A percentile compares a stretch with the other conserved stretches of the same genome.
These are phyloP conservation scores for Wickerhamiella australiensis DNA, from an alignment of 805 yeast species.

Conservation along the genomic window DNA sequence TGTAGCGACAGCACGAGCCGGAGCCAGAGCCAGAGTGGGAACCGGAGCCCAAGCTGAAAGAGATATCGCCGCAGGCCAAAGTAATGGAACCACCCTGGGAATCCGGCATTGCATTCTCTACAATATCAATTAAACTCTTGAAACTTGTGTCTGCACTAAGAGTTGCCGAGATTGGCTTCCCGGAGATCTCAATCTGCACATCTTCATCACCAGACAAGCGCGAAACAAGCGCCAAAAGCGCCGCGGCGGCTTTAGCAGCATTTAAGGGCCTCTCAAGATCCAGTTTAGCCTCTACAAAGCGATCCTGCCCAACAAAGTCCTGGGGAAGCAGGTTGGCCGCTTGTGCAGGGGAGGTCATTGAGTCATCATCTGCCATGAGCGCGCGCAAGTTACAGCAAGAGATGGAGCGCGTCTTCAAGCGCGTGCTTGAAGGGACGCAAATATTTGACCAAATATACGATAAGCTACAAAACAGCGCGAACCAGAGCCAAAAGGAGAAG, in stretches of 20 bases:
- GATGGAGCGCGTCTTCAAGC: constrained; percentile 84
- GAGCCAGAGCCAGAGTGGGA: neutral
- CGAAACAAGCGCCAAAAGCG: constrained; percentile 56
- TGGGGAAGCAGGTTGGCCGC: constrained; percentile 62
- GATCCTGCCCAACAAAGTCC: constrained; percentile 43
- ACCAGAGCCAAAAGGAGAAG: constrained; percentile 83
- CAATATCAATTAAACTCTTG: constrained; percentile 32
- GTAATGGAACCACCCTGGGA: constrained; percentile 4
- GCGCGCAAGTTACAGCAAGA: constrained; percentile 36
- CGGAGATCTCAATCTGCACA: constrained; percentile 53
- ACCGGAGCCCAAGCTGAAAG: no score
- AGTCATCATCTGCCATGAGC: constrained; percentile 22
- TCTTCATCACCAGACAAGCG: constrained; percentile 92
- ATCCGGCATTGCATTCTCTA: neutral
- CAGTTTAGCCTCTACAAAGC: constrained; percentile 5
- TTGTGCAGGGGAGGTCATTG: neutral
- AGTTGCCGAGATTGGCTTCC: constrained; percentile 43
- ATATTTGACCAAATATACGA: constrained; percentile 79
- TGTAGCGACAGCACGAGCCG: constrained; percentile 41
- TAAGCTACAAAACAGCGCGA: constrained; percentile 68
- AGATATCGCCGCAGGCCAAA: constrained; percentile 34
- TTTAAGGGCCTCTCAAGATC: neutral
- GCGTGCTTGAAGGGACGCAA: constrained; percentile 82
- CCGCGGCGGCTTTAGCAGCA: constrained; percentile 39
- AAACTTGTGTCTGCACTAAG: constrained; percentile 36